A percentile compares a stretch with the other conserved stretches of the same genome.
Conservation (phyloP, 1,284 basidiomycete species). For the Sanghuangporus baumii region DNA sequence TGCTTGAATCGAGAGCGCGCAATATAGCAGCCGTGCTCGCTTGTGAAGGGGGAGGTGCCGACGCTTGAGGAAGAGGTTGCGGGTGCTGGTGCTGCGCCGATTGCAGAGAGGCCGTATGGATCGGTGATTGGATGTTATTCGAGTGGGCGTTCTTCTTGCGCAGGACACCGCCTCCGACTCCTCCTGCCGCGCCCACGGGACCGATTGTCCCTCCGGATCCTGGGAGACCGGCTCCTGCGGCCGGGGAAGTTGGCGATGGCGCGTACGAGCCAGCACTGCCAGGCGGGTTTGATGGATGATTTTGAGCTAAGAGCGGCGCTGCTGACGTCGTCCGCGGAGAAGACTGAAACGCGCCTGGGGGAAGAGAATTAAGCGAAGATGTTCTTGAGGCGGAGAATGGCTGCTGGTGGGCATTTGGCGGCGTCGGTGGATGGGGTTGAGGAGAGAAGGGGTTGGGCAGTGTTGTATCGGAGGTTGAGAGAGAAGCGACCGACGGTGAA, state of each 20-base stretch:
- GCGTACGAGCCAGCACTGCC: background rate
- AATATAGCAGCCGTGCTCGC: constrained; percentile 17
- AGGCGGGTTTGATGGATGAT: background rate
- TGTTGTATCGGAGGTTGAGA: background rate
- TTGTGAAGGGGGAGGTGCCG: background rate
- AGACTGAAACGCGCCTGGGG: constrained; percentile 2
- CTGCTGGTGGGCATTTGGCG: constrained; percentile 8
- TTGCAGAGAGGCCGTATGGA: background rate
- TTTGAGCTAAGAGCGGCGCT: background rate
- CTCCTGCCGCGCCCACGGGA: background rate
- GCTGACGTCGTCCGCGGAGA: background rate
- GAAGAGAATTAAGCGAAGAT: constrained; percentile 14
- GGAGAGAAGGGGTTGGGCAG: background rate
- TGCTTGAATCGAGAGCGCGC: constrained; percentile 18
- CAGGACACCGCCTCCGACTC: background rate
- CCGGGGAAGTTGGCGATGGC: constrained; percentile 1
- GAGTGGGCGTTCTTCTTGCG: constrained; percentile 1
- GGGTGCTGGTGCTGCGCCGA: background rate
- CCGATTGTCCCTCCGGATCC: background rate
- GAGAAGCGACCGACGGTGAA: background rate
- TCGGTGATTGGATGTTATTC: background rate
- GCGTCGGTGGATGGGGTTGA: background rate
- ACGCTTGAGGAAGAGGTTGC: background rate
- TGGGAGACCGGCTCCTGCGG: background rate
- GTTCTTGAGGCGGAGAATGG: constrained; percentile 2